Conservation (phyloP, 352 stramenopile species). For the Pythium brachiatum region DNA sequence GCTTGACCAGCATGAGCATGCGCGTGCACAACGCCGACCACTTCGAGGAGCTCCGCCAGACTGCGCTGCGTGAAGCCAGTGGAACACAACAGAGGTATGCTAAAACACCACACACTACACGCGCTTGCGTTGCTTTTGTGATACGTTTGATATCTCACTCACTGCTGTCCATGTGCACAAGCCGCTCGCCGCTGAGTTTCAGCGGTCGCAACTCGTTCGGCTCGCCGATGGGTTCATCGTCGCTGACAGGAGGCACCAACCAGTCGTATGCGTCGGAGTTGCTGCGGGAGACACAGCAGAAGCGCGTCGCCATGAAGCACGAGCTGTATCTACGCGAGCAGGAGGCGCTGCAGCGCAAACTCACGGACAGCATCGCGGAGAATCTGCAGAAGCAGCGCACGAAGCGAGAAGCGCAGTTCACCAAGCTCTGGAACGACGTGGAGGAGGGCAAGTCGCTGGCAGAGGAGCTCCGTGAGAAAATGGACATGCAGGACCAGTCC, state of each 20-base stretch:
- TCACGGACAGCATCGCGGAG: constrained; percentile 60
- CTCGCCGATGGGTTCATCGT: constrained; percentile 21
- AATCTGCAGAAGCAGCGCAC: constrained; percentile 60
- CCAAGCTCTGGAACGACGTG: constrained; percentile 69
- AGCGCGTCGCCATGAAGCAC: constrained; percentile 73
- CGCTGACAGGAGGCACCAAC: constrained; percentile 21
- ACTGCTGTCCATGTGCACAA: neutral
- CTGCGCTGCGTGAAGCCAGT: constrained; percentile 33
- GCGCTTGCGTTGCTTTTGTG: neutral
- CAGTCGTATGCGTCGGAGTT: constrained; percentile 43
- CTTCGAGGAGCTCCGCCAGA: constrained; percentile 69
- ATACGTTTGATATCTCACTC: neutral
- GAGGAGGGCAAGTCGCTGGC: constrained; percentile 62
- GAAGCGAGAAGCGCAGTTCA: constrained; percentile 64
- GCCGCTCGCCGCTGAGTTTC: constrained; percentile 27
- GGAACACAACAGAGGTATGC: constrained; percentile 23
- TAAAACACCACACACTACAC: too few species aligned
- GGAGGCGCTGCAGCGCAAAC: constrained; percentile 55
- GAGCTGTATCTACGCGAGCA: constrained; percentile 72
- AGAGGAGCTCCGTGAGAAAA: constrained; percentile 60
- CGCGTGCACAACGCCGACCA: constrained; percentile 74
- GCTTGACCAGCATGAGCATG: constrained; percentile 46
- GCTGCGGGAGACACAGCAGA: constrained; percentile 64
- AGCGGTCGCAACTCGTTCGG: constrained; percentile 27
- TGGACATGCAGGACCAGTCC: constrained; percentile 62